phyloP scores from a whole-genome alignment of 2,329 filamentous ascomycete genomes.

The Verticillium tricorpus region DNA sequence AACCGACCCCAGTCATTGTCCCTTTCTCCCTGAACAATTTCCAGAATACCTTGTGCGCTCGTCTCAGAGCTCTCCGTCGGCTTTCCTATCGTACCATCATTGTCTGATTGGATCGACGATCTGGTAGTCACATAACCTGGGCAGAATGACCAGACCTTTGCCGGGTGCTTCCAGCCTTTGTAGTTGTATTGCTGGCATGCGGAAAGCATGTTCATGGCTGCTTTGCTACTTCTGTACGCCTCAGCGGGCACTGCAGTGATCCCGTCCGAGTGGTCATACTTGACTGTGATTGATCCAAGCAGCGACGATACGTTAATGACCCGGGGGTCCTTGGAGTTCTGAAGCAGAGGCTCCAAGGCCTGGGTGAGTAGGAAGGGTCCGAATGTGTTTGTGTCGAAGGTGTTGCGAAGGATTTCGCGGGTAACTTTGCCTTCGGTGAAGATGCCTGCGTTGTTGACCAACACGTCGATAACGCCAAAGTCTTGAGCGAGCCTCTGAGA shows the following conservation, averaged over 20 bases:
- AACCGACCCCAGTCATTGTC: constrained; percentile 20
- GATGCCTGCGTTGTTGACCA: constrained; percentile 58
- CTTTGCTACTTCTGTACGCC: constrained; percentile 29
- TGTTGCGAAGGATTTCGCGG: constrained; percentile 47
- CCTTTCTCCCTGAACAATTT: constrained; percentile 20
- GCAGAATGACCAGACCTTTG: constrained; percentile 26
- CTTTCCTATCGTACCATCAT: constrained; percentile 17
- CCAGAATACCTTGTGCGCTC: constrained; percentile 18
- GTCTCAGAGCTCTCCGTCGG: constrained; percentile 21
- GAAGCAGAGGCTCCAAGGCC: constrained; percentile 24
- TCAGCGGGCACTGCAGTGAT: constrained; percentile 17
- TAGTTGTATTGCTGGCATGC: constrained; percentile 22
- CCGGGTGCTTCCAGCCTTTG: constrained; percentile 18
- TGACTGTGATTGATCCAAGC: constrained; percentile 24
- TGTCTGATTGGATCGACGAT: neutral
- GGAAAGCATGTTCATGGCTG: constrained; percentile 31
- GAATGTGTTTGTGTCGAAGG: constrained; percentile 40
- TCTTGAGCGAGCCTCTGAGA: constrained; percentile 45
- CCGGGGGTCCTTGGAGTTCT: constrained; percentile 19
- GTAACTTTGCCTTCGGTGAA: constrained; percentile 42
- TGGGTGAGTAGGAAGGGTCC: constrained; percentile 22
- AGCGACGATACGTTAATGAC: constrained; percentile 27
- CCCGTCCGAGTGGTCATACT: constrained; percentile 10
- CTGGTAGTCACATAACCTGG: constrained; percentile 25
- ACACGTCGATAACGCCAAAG: constrained; percentile 48